Base-by-base conservation (phyloP, 2,329 filamentous ascomycete species). In the Triangularia verruculosa region DNA sequence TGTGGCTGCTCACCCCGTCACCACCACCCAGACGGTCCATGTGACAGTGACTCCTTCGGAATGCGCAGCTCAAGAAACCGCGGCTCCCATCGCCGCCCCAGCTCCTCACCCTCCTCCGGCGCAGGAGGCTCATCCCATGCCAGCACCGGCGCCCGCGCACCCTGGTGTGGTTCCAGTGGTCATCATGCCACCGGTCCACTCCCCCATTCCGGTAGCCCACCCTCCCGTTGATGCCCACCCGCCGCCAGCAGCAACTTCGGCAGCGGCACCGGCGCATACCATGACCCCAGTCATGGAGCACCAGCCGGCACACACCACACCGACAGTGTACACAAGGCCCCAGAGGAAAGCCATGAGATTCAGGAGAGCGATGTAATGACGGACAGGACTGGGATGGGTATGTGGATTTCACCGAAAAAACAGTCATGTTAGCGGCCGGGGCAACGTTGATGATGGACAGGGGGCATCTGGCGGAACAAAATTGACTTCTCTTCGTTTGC, bases 21-120 rank as follows among this genome's bases (percentile, higher is more conserved):
- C 56, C 9, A 58, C 56, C 32, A 59, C 57, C 24, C 20, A 17
- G 15, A 47, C 57, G 2, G 25, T 59, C 15, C 57, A 59, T 27
- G 57, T 59, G 34, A 59, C 56, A 9, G 54, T 57, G 12, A 57
- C 25, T 15, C 54, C 54, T 12, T 32, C 54, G 9, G 57, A 59
- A n/a, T 39, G 24, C 24, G 34, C 39, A 24, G 39, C 22, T n/a
- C 51, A 54, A 27, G 51, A 24, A 24, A 25, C 51, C 25, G 39
- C 27, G 13, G 57, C 57, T 2, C 57, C 57, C 11, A 43, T 25
- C 27, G 22, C 56, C 24, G 11, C 56, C 8, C 15, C 56, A 11
- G 32, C 56, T 22, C 30, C 20, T 24, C 56, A 58, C 34, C n/a
- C 56, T 11, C 20, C 56, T 17, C 30, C 56, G 32, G 30, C 57